Evolutionary conservation across 2,329 filamentous ascomycete species (phyloP), one percentile per base, ranked within the genome.

Genomic region (Leptodontidium sp.): DNA sequence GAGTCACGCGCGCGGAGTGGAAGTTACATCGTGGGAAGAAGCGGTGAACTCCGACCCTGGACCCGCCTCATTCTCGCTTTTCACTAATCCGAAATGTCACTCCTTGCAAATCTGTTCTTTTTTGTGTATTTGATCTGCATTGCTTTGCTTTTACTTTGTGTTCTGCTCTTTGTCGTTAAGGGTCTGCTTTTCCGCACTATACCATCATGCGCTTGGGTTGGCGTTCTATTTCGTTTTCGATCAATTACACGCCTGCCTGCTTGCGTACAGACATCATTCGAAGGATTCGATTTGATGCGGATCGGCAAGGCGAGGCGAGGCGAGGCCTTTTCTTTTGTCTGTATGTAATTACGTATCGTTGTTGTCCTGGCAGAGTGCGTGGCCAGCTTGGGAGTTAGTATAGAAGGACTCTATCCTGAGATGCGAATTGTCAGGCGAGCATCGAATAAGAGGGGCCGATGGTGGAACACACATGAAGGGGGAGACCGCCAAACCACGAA

Each of bases 1-100:
- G 90, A 75, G 93, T 98, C 68, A 90, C 93, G 32, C 91, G 91
- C 77, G 90, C 93, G 15, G 95, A 98, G 82, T 98, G 92, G 88
- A 97, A 92, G 82, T 80, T 83, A 61, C 85, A 87, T 71, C 82
- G 85, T 72, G 80, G 79, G 76, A 86, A 82, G 76, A 85, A 64
- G 58, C 35, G 43, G n/a, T 50, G 38, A 62, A 29, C 29, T 21
- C 2, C 45, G 12, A 64, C 5, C 8, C 14, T 43, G 9, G 9
- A 29, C 12, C n/a, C 21, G 15, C 9, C 24, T 50, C 12, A 43
- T 21, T 40, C 8, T 24, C n/a, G 5, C n/a, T 47, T 47, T 47
- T 6, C 47, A 26, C 35, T 17, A 5, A 11, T 12, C 11, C 14
- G 59, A 6, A 21, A 17, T 15, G 32, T 40, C 32, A 29, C 61